Evolutionary conservation across 306 rosid species (phyloP).

Genomic region (Vicia sativa): DNA sequence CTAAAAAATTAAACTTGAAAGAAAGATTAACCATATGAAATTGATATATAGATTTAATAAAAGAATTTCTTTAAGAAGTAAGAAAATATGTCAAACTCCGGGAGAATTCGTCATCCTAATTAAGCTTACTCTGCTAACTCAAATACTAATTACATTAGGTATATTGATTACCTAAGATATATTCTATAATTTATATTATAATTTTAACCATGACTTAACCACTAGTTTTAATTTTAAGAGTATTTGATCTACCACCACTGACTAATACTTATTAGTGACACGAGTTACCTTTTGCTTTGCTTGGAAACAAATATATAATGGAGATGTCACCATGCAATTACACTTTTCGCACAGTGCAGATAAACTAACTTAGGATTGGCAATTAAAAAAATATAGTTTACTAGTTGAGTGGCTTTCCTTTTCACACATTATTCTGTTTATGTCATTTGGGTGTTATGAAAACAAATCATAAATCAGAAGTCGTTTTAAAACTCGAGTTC

Average conservation of each 20-base stretch:
- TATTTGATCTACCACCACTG: not conserved
- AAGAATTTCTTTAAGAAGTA: no score
- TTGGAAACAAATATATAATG: not conserved
- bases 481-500: not conserved
- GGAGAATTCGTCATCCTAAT: no score
- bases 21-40: no score
- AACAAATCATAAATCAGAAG: not conserved
- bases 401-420: not conserved
- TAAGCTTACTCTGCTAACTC: no score
- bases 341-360: not conserved
- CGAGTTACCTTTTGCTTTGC: not conserved
- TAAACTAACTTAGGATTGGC: not conserved
- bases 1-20: no score
- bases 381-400: not conserved
- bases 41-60: no score
- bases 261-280: not conserved
- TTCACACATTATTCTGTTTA: not conserved
- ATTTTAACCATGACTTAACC: no score
- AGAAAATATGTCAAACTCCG: no score
- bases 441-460: conserved; percentile 5
- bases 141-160: no score
- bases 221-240: not conserved
- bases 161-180: no score
- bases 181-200: no score
- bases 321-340: not conserved